These are phyloP conservation scores for Austroboletus niveus DNA, from an alignment of 1,284 basidiomycete genomes.

Conservation along the genomic window DNA sequence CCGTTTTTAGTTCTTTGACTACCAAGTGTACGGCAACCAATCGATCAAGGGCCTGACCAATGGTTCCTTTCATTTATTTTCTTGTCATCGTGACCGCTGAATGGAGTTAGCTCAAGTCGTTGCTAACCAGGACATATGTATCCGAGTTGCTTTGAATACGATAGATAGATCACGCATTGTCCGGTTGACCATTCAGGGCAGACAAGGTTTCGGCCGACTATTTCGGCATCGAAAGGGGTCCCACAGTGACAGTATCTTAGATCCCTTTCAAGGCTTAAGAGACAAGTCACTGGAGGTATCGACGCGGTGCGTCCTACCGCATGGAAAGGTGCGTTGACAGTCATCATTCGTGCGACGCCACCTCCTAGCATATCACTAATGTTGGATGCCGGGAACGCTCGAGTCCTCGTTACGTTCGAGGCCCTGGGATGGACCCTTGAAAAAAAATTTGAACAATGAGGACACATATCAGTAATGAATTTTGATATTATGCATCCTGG, in stretches of 20 bases:
- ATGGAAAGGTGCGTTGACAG: not conserved
- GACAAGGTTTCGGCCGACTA: slow-evolving; percentile 8
- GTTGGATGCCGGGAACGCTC: not conserved
- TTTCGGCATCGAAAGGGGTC: slow-evolving; percentile 4
- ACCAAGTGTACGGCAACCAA: slow-evolving; percentile 7
- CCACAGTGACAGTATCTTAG: not conserved
- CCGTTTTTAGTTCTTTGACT: not conserved
- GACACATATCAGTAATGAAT: not conserved
- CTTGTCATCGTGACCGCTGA: slow-evolving; percentile 1
- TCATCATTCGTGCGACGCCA: not conserved
- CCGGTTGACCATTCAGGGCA: slow-evolving; percentile 1
- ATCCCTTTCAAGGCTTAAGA: not conserved
- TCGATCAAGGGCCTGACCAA: slow-evolving; percentile 1
- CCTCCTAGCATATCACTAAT: not conserved
- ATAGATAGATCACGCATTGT: not conserved
- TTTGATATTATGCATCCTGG: not conserved
- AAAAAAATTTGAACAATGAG: not conserved
- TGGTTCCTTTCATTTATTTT: slow-evolving; percentile 1
- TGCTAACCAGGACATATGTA: not conserved
- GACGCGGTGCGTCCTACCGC: not conserved
- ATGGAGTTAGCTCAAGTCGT: slow-evolving; percentile 7
- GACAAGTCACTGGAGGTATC: not conserved
- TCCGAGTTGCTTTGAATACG: too few relatives aligned
- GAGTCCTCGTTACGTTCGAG: not conserved
- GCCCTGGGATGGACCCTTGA: not conserved